Evolutionary conservation across 164 flowering plant species (phyloP).

Genomic region (Amborella trichopoda): DNA sequence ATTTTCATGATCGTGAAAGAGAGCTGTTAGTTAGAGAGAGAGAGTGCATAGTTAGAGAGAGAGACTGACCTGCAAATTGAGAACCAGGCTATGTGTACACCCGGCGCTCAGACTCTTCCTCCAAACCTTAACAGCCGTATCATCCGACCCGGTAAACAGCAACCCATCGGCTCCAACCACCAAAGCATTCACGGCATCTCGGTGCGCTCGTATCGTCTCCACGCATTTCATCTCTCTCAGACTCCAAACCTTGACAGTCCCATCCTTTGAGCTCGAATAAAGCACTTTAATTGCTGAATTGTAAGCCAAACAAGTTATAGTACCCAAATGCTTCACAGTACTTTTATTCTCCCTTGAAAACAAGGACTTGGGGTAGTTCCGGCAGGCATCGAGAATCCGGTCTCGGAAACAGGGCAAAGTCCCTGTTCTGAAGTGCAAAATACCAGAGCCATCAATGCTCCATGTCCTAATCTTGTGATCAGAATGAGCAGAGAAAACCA

Average conservation of each 20-base stretch:
- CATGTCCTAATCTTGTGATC: constrained; percentile 3
- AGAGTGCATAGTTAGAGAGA: no score
- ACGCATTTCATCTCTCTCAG: not conserved
- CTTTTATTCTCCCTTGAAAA: not conserved
- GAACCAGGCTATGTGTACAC: not conserved
- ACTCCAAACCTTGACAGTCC: constrained; percentile 3
- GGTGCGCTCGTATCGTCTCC: constrained; percentile 1
- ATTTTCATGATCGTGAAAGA: no score
- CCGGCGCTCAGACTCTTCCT: not conserved
- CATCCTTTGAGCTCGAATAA: not conserved
- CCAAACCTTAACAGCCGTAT: constrained; percentile 2
- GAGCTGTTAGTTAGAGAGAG: no score
- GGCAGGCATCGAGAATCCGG: not conserved
- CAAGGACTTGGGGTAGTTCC: not conserved
- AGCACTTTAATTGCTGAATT: not conserved
- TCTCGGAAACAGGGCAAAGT: constrained; percentile 1
- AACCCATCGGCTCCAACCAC: constrained; percentile 2
- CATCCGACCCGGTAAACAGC: constrained; percentile 1
- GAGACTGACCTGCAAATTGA: constrained; percentile 1
- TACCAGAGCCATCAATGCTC: not conserved
- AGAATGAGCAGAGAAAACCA: constrained; percentile 1
- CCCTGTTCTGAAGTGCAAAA: not conserved
- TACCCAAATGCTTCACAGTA: not conserved
- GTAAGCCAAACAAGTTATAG: not conserved
- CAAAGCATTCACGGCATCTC: constrained; percentile 1